These are phyloP conservation scores for Juglanconis oblonga DNA, from an alignment of 2,329 filamentous ascomycete species.

Conservation along the genomic window DNA sequence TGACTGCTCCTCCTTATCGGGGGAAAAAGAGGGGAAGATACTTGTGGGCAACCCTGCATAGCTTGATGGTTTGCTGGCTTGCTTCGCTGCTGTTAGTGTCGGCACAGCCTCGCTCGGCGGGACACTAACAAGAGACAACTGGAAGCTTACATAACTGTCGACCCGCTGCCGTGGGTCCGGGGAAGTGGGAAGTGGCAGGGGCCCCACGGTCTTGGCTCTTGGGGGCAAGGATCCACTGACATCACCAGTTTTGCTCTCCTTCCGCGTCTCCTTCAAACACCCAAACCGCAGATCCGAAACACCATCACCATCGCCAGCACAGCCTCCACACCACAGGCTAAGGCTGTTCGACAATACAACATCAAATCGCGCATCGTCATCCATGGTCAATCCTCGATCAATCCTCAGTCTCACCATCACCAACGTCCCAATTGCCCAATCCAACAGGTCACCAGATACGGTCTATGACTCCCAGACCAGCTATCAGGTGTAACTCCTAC, in stretches of 20 bases:
- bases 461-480: background rate
- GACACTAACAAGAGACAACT: too few relatives aligned
- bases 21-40: background rate
- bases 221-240: background rate
- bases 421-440: background rate
- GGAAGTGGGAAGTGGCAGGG: background rate
- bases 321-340: background rate
- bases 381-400: too few relatives aligned
- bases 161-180: background rate
- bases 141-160: too few relatives aligned
- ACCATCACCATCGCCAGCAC: slow-evolving; percentile 3
- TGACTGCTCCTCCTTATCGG: background rate
- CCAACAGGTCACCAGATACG: too few relatives aligned
- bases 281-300: slow-evolving; percentile 13
- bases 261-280: slow-evolving; percentile 12
- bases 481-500: too few relatives aligned
- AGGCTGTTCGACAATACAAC: background rate
- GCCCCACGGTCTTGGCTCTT: background rate
- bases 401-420: background rate
- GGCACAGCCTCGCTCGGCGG: background rate
- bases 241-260: background rate
- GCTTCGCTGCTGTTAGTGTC: background rate
- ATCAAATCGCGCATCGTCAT: too few relatives aligned
- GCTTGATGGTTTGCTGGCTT: too few relatives aligned
- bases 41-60: too few relatives aligned